Percentiles rank a stretch among this genome's conserved stretches.
Conservation (phyloP, 208 protist genomes). For the Trypanosoma platydactyli region DNA sequence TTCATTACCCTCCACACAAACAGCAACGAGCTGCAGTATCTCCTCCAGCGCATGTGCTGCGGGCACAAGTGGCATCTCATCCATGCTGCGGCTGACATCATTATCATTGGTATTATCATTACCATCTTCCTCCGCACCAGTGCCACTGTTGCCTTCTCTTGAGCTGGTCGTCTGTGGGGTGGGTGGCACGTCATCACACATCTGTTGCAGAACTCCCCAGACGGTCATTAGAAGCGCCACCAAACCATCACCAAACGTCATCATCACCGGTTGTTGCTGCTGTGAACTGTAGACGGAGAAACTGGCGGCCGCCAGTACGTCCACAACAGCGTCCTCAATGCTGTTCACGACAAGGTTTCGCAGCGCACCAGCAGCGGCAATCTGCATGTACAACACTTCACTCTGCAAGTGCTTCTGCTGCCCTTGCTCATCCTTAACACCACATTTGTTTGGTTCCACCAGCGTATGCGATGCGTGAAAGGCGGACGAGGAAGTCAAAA, state of each 20-base stretch:
- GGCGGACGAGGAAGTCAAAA: conserved; percentile 19
- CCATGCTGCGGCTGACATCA: not conserved
- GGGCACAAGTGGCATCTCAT: conserved; percentile 35
- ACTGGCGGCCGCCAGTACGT: conserved; percentile 31
- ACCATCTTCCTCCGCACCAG: not conserved
- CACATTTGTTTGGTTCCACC: not conserved
- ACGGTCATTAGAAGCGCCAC: conserved; percentile 29
- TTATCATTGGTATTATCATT: conserved; percentile 3
- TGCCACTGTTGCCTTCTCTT: not conserved
- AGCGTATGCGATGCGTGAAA: conserved; percentile 4
- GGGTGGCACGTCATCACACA: conserved; percentile 26
- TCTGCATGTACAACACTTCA: conserved; percentile 50
- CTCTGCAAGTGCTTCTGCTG: conserved; percentile 14
- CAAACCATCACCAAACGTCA: conserved; percentile 35
- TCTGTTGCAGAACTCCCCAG: conserved; percentile 39
- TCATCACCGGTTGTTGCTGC: conserved; percentile 7
- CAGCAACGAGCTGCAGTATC: conserved; percentile 40
- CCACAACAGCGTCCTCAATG: conserved; percentile 52
- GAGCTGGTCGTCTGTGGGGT: conserved; percentile 23
- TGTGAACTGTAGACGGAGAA: conserved; percentile 2
- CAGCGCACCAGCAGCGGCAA: conserved; percentile 58
- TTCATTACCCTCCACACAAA: conserved; percentile 60
- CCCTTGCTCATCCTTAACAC: not conserved
- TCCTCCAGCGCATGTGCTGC: conserved; percentile 48
- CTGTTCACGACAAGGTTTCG: conserved; percentile 67